These are phyloP conservation scores for Colletotrichum tanaceti DNA, from an alignment of 2,329 filamentous ascomycete genomes.

Conservation along the genomic window DNA sequence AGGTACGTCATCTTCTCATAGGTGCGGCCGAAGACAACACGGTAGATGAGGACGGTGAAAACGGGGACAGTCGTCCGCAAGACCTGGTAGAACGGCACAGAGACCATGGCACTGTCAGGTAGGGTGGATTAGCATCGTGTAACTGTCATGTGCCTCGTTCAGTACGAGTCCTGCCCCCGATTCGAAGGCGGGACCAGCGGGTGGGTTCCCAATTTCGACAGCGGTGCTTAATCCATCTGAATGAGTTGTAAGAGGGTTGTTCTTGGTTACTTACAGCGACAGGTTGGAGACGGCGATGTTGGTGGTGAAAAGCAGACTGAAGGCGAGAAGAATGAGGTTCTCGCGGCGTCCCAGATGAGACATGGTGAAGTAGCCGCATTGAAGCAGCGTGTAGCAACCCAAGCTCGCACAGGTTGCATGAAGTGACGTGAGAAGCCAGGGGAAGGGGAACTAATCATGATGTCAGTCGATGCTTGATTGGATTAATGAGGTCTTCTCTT, in stretches of 20 bases:
- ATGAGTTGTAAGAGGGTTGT: neutral
- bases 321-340: slow-evolving; percentile 66
- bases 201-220: slow-evolving; percentile 9
- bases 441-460: slow-evolving; percentile 63
- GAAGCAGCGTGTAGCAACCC: slow-evolving; percentile 66
- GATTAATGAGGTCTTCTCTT: neutral
- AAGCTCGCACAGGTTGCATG: slow-evolving; percentile 68
- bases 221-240: neutral
- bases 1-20: slow-evolving; percentile 69
- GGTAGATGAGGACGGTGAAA: slow-evolving; percentile 72
- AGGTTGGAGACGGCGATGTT: slow-evolving; percentile 75
- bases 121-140: slow-evolving; percentile 26
- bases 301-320: slow-evolving; percentile 71
- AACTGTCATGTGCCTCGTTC: slow-evolving; percentile 13
- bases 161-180: slow-evolving; percentile 1
- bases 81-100: slow-evolving; percentile 74
- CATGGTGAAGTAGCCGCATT: slow-evolving; percentile 63
- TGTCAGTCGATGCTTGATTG: slow-evolving; percentile 25
- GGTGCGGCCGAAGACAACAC: slow-evolving; percentile 64
- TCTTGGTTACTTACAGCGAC: slow-evolving; percentile 58
- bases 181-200: slow-evolving; percentile 11
- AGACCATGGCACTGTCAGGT: slow-evolving; percentile 61
- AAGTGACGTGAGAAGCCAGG: slow-evolving; percentile 70
- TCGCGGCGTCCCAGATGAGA: slow-evolving; percentile 64
- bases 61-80: slow-evolving; percentile 71